Base-by-base conservation (phyloP, 441 rosid species). In the Manihot esculenta region DNA sequence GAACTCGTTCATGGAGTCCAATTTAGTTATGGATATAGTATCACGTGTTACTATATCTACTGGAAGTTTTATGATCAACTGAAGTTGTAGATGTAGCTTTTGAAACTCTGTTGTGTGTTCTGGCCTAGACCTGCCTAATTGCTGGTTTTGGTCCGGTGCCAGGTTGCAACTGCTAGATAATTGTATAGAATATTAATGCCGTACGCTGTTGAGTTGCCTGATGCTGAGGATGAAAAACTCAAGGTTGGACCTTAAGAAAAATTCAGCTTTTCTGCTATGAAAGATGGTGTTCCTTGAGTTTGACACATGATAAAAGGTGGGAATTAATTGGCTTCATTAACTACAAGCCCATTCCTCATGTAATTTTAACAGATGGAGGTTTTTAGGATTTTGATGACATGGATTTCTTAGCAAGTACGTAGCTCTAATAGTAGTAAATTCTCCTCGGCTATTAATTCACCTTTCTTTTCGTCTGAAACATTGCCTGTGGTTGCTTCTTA, bases 191-290 rank as follows among this genome's bases (percentile, higher is more conserved):
- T n/a, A n/a, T n/a, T n/a, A n/a, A n/a, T n/a, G n/a, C n/a, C n/a
- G n/a, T n/a, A n/a, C n/a, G n/a, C n/a, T 0, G 64, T 88, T 47
- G 84, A 81, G 30, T 66, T 90, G 56, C 88, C 90, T 2, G 92
- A 90, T 72, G 89, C 92, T 13, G 79, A 87, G 75, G 83, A 88
- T 64, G 86, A 78, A 33, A 84, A 86, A 77, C 81, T 84, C 24
- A 84, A 84, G 75, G 82, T 87, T 41, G 92, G 84, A 63, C 90
- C 89, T 8, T 82, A 86, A 74, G 92, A 94, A 24, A 84, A 72
- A 15, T 79, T 87, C 72, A 55, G 62, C 71, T 88, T 86, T 65
- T 83, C 87, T 58, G 93, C 90, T 5, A 66, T 77, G 58, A 87
- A 85, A 77, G 73, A 38, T 1, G 87, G 73, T 71, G 79, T 78